Conservation (phyloP, 441 rosid genomes). For the Pelargonium citronellum region DNA sequence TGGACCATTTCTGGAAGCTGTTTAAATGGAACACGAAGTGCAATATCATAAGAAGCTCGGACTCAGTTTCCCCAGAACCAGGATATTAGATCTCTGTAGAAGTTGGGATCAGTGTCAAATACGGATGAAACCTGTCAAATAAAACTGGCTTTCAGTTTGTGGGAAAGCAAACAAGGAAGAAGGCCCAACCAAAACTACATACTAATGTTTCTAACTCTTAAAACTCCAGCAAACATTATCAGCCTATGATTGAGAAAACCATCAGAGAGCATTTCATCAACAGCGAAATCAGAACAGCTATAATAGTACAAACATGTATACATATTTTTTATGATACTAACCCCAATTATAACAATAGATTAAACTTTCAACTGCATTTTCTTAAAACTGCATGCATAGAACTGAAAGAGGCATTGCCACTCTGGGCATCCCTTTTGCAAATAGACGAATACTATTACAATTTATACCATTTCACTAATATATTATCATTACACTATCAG, state of each 20-base stretch:
- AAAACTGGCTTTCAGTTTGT: neutral
- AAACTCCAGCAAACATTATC: neutral
- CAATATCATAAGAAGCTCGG: conserved; percentile 21
- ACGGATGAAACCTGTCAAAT: conserved; percentile 12
- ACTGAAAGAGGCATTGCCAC: neutral
- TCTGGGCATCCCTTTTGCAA: neutral
- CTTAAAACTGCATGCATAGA: neutral
- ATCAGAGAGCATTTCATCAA: neutral
- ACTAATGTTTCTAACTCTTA: neutral
- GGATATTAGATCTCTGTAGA: neutral
- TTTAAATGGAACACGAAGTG: conserved; percentile 23
- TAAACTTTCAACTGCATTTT: neutral
- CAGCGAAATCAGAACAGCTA: neutral
- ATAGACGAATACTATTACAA: neutral
- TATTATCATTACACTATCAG: neutral
- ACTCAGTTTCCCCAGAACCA: conserved; percentile 8
- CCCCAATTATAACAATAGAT: neutral
- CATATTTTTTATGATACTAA: too few species aligned
- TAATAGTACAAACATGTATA: neutral
- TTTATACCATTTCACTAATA: neutral
- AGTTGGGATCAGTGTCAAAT: conserved; percentile 7
- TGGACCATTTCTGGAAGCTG: conserved; percentile 40
- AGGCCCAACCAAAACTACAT: neutral
- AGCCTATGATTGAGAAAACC: neutral
- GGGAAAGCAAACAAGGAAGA: neutral